phyloP scores from a whole-genome alignment of 768 basidiomycete genomes.

The Mycena indigotica region DNA sequence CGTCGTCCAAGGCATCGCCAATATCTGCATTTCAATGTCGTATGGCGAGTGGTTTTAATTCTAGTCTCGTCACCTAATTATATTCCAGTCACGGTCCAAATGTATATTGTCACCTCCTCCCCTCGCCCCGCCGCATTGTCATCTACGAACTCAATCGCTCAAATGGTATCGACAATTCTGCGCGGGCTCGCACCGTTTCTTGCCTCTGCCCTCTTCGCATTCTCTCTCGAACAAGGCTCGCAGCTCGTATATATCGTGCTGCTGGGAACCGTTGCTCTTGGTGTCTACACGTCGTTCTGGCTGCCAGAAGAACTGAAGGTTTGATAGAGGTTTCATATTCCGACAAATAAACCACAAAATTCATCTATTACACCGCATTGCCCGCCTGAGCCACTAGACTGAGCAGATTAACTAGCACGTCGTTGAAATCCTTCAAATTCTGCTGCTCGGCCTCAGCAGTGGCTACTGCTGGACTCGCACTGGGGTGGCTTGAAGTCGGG shows the following conservation, averaged over 20 bases:
- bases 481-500: background rate
- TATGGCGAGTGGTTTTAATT: slow-evolving; percentile 5
- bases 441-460: background rate
- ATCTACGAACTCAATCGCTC: slow-evolving; percentile 56
- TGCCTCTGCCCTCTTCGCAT: slow-evolving; percentile 59
- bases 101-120: slow-evolving; percentile 45
- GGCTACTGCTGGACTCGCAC: background rate
- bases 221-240: slow-evolving; percentile 51
- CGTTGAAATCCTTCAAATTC: slow-evolving; percentile 7
- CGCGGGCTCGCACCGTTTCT: slow-evolving; percentile 56
- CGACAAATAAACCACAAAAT: too few relatives aligned
- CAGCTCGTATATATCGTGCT: slow-evolving; percentile 45
- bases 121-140: slow-evolving; percentile 47
- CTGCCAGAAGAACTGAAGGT: slow-evolving; percentile 1
- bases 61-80: background rate
- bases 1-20: slow-evolving; percentile 17
- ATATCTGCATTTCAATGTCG: slow-evolving; percentile 12
- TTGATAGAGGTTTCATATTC: too few relatives aligned
- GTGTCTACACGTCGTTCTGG: slow-evolving; percentile 26
- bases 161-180: slow-evolving; percentile 51
- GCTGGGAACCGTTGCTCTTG: slow-evolving; percentile 29
- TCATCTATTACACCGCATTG: too few relatives aligned
- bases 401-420: slow-evolving; percentile 1
- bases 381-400: slow-evolving; percentile 4
- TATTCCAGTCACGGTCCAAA: slow-evolving; percentile 44